Conservation (phyloP, 495 filamentous ascomycete species). For the Zalerion maritima region DNA sequence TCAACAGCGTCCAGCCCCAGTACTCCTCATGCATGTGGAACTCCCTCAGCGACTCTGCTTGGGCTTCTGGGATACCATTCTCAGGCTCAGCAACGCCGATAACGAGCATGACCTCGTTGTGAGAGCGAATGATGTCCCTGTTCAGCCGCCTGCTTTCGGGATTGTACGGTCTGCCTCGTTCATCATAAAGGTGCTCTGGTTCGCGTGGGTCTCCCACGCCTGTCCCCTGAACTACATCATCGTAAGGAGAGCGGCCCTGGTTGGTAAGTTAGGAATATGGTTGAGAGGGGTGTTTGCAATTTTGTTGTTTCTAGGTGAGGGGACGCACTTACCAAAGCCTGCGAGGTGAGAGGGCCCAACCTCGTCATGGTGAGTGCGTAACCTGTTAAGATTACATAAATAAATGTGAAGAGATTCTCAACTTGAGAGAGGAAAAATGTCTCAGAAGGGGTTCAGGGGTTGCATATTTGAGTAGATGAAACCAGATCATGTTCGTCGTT, state of each 20-base stretch:
- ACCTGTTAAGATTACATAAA: not conserved
- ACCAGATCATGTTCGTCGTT: too few relatives aligned
- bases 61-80: constrained; percentile 13
- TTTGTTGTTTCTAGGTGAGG: constrained; percentile 1
- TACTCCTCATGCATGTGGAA: constrained; percentile 24
- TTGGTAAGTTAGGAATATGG: constrained; percentile 2
- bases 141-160: constrained; percentile 36
- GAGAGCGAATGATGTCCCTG: constrained; percentile 34
- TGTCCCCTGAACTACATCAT: constrained; percentile 38
- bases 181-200: constrained; percentile 48
- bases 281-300: not conserved
- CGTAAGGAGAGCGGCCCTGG: constrained; percentile 60
- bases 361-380: constrained; percentile 24
- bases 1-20: constrained; percentile 23
- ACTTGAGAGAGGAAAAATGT: too few relatives aligned
- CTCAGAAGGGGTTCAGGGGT: too few relatives aligned
- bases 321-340: constrained; percentile 30
- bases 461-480: too few relatives aligned
- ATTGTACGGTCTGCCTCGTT: constrained; percentile 54
- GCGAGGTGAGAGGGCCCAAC: constrained; percentile 33
- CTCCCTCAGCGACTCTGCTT: constrained; percentile 11
- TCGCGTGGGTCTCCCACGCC: constrained; percentile 31
- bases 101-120: constrained; percentile 43
- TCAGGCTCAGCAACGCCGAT: constrained; percentile 39
- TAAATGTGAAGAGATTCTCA: too few relatives aligned